Evolutionary conservation across 495 filamentous ascomycete species (phyloP).

Genomic region (Aspergillus baeticus): DNA sequence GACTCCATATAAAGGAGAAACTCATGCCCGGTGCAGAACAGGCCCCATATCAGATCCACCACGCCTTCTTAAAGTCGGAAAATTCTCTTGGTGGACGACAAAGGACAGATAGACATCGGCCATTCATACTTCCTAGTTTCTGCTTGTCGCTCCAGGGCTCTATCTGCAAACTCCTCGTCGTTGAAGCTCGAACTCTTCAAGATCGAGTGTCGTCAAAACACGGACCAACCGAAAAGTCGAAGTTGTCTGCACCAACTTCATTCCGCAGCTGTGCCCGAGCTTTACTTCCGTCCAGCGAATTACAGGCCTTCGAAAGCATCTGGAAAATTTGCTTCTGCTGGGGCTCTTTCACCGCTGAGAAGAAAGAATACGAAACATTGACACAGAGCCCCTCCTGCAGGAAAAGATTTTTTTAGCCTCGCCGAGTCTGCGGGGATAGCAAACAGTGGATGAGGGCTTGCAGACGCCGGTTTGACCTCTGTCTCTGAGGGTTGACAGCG

Average conservation of each 20-base stretch:
- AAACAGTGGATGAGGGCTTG: neutral
- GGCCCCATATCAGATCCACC: conserved; percentile 5
- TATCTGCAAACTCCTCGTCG: no score
- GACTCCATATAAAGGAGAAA: neutral
- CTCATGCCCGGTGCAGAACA: neutral
- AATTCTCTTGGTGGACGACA: conserved; percentile 2
- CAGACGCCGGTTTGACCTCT: neutral
- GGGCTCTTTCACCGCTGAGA: no score
- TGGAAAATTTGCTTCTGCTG: no score
- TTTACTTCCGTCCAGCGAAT: no score
- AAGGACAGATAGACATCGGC: neutral
- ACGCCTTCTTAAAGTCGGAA: conserved; percentile 3
- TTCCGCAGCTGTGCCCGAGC: no score
- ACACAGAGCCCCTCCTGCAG: neutral
- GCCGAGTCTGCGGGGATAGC: neutral
- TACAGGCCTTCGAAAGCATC: no score
- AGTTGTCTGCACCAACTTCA: no score
- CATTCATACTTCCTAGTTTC: no score
- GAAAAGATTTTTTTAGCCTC: conserved; percentile 7
- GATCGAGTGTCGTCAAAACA: no score
- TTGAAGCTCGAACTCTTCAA: no score
- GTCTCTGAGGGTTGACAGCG: neutral
- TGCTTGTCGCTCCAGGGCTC: no score
- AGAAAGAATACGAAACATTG: neutral
- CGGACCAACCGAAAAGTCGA: no score